Conservation (phyloP, 441 rosid species). For the Arabidopsis lyrata region DNA sequence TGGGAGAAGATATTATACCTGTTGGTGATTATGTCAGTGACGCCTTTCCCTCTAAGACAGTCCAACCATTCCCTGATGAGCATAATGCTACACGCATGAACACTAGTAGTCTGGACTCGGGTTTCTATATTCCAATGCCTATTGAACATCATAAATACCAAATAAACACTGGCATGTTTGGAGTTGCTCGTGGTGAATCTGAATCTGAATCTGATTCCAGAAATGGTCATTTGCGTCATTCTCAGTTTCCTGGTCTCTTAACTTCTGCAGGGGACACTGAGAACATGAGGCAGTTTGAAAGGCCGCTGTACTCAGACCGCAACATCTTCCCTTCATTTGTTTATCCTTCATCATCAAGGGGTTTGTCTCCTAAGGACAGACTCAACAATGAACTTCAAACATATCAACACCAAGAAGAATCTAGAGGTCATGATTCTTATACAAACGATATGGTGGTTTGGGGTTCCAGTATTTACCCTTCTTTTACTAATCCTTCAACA, state of each 20-base stretch:
- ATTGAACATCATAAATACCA: constrained; percentile 37
- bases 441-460: constrained; percentile 26
- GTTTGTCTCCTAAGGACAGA: constrained; percentile 24
- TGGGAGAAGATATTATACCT: constrained; percentile 35
- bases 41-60: constrained; percentile 29
- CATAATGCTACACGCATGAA: constrained; percentile 24
- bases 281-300: constrained; percentile 35
- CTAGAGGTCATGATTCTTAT: constrained; percentile 33
- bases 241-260: constrained; percentile 36
- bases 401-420: constrained; percentile 39
- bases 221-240: constrained; percentile 33
- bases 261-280: constrained; percentile 28
- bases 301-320: constrained; percentile 36
- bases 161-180: constrained; percentile 34
- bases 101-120: constrained; percentile 16
- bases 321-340: constrained; percentile 45
- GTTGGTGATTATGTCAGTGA: constrained; percentile 36
- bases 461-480: constrained; percentile 37
- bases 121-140: constrained; percentile 41
- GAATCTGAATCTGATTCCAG: constrained; percentile 39
- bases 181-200: constrained; percentile 43
- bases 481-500: constrained; percentile 23
- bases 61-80: constrained; percentile 35
- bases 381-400: constrained; percentile 20
- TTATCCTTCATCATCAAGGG: constrained; percentile 36